Evolutionary conservation across 2,329 filamentous ascomycete genomes (phyloP), one percentile per base, ranked within the genome.

Genomic region (Chalaropsis thielavioides): DNA sequence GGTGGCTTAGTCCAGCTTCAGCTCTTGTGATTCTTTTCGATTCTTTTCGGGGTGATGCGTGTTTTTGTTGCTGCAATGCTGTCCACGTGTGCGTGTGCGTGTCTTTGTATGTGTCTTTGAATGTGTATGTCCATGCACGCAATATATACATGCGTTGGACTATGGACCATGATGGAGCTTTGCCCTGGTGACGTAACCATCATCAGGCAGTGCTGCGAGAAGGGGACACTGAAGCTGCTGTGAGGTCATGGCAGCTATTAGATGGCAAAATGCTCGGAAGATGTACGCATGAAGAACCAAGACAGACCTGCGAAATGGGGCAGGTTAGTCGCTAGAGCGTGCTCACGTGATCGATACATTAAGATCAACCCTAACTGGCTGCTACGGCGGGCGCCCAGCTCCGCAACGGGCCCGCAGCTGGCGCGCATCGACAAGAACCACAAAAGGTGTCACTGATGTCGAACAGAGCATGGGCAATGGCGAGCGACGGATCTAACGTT

Each of bases 381-480:
- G 35, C 8, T 8, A 1, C 35, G 35, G 35, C 35, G 10, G 35
- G 7, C 8, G 35, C 8, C 35, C 35, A 38, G 10, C 35, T 38
- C 8, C 5, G 7, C 35, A 8, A 8, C 35, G 6, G 19, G 19
- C 24, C 46, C 46, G 46, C 22, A 27, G 15, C 15, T n/a, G n/a
- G n/a, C n/a, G n/a, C n/a, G n/a, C n/a, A n/a, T n/a, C 6, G 2
- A 6, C 19, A 58, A 38, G 27, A 58, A 17, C 54, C 54, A 58
- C 54, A 38, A 58, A 58, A 58, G 54, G 54, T 58, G 54, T 58
- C 54, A 58, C 38, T 58, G 54, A 58, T 58, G 54, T 58, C 54
- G 54, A 58, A 35, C 54, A 58, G 7, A 35, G 15, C 24, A 58
- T 35, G 54, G 54, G 54, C 22, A 38, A 58, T 58, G 54, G 31